Base-by-base conservation (phyloP, 164 flowering plant species). In the Akebia trifoliata region DNA sequence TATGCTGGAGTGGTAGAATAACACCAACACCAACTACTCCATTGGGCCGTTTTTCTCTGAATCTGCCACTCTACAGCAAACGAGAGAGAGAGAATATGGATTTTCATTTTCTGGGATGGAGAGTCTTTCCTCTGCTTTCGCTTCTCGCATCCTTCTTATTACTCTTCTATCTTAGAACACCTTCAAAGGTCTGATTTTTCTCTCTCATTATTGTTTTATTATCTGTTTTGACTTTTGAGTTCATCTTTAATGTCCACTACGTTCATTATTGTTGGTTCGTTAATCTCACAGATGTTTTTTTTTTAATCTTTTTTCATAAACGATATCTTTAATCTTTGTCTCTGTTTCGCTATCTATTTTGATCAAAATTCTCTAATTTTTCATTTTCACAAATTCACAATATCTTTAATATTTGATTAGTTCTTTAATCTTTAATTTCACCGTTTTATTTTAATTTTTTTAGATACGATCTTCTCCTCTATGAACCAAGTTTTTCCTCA, bases 121-220 rank as follows among this genome's bases (percentile, higher is more conserved):
- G 74, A 72, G 36, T 81, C 4, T 38, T 82, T 10, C 79, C 90
- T 48, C 71, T 82, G 57, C 68, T 90, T 11, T 50, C 72, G 1
- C 64, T 85, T 20, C 56, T 87, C 3, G 79, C 77, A 8, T 81
- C 95, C 12, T 60, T 80, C 56, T 48, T 84, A 6, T 48, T 84
- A 6, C 46, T 76, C 58, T 47, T 78, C 50, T 76, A 76, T 72
- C 63, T 71, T 67, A 54, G 67, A 32, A 54, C 56, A 28, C 50
- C 70, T 3, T 59, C 71, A 14, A 66, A 74, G 86, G 86, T 79
- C 30, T 56, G 64, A 8, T 7, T 31, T n/a, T 40, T 44, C 17
- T 37, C 17, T 26, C 26, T 37, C 51, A 40, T 37, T 57, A 30
- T 43, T 1, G 9, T 11, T 17, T 14, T 8, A n/a, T 29, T 53